Base-by-base conservation (phyloP, 1,139 yeast genomes). In the Hansenula lynferdii region DNA sequence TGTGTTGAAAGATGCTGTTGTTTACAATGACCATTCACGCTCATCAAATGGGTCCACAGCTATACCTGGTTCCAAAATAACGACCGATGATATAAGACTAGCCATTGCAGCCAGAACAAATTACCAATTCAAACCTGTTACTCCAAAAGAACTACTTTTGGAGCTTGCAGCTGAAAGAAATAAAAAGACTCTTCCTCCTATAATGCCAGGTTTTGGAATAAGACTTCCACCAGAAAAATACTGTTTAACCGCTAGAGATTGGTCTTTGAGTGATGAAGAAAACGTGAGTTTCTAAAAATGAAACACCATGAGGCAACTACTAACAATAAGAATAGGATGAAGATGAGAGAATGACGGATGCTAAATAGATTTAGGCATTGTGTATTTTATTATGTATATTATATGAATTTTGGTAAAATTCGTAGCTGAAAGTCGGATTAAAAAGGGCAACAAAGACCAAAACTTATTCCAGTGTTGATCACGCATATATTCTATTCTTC, bases 151-250 rank as follows among this genome's bases (percentile, higher is more conserved):
- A 58, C 69, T 92, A 51, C 64, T 92, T 48, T 67, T 92, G 58
- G 96, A 92, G 60, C 68, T 92, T 52, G 98, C 98, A 0, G 85
- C 82, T 27, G 98, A 94, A 57, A 71, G 96, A 50, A 92, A 92
- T 60, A 80, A 87, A 50, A 81, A 85, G 57, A 82, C 95, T 0
- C 69, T 92, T 42, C 99, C 99, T 6, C 87, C 94, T 8, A 92
- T 92, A 23, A 81, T 89, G 60, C 94, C 95, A 21, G 78, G 84
- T 40, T 90, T 92, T 83, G 98, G 98, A 18, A 72, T 92, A 40
- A 77, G 97, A 46, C 69, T 94, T 41, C 99, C 99, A 5, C 98
- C 98, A 9, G 98, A 92, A 66, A 92, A 90, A 73, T 90, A 89
- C 65, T 92, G 97, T 62, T 65, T 92, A 41, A 89, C 96, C 0